A percentile compares a stretch with the other conserved stretches of the same genome.
These are phyloP conservation scores for Penicillium cataractarum DNA, from an alignment of 495 filamentous ascomycete genomes.

Conservation along the genomic window DNA sequence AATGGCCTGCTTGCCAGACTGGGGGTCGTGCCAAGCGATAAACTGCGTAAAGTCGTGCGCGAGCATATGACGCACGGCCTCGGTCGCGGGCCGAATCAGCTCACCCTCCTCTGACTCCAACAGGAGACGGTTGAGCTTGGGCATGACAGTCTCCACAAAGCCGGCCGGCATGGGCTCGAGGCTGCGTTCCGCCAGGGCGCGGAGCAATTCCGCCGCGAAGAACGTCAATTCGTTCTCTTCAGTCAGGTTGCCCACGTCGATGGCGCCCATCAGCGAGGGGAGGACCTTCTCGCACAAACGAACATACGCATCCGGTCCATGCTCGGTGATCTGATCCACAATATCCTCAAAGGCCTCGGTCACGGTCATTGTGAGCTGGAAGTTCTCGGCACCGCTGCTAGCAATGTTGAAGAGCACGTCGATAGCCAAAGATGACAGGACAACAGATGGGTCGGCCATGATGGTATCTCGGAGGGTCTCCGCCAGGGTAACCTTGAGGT, in stretches of 20 bases:
- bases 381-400: conserved; percentile 83
- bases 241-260: conserved; percentile 84
- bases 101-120: conserved; percentile 81
- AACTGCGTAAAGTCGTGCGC: conserved; percentile 86
- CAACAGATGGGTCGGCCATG: conserved; percentile 71
- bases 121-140: conserved; percentile 81
- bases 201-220: conserved; percentile 82
- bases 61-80: conserved; percentile 84
- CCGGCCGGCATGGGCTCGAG: conserved; percentile 81
- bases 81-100: conserved; percentile 81
- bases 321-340: conserved; percentile 64
- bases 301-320: conserved; percentile 68
- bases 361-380: conserved; percentile 80
- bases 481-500: conserved; percentile 85
- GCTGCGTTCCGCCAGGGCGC: conserved; percentile 78
- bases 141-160: conserved; percentile 82
- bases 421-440: conserved; percentile 70
- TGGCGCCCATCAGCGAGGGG: conserved; percentile 82
- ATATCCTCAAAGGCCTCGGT: conserved; percentile 91
- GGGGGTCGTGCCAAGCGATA: conserved; percentile 72
- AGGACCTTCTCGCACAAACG: conserved; percentile 85
- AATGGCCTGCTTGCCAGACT: conserved; percentile 77
- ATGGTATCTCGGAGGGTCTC: conserved; percentile 87
- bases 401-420: conserved; percentile 89
- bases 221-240: conserved; percentile 80